Evolutionary conservation across 1,284 basidiomycete species (phyloP).

Genomic region (Calocybe gambosa): DNA sequence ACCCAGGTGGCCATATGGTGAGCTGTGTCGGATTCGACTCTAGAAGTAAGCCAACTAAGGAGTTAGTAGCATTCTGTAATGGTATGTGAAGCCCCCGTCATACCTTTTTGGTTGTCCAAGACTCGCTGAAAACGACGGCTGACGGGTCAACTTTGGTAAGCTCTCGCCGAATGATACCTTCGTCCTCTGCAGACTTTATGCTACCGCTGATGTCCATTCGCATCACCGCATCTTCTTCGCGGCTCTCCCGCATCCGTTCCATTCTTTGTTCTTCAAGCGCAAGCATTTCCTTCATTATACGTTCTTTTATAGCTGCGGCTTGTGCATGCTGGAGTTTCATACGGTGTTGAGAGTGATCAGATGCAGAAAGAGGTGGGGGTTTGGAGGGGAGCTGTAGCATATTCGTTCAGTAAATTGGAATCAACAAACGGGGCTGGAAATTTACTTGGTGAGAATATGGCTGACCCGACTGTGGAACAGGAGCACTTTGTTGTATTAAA

Average conservation of each 20-base stretch:
- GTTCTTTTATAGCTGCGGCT: conserved; percentile 85
- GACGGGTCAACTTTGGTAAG: conserved; percentile 97
- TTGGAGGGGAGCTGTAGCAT: conserved; percentile 15
- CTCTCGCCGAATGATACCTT: conserved; percentile 87
- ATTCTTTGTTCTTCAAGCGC: conserved; percentile 95
- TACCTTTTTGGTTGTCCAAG: conserved; percentile 92
- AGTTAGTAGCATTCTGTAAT: neutral
- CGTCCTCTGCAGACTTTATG: conserved; percentile 78
- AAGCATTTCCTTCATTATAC: conserved; percentile 99
- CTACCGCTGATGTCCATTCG: conserved; percentile 40
- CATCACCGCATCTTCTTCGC: conserved; percentile 51
- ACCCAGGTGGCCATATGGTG: conserved; percentile 94
- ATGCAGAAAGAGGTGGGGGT: conserved; percentile 20
- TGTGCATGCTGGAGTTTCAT: conserved; percentile 64
- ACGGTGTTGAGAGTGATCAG: conserved; percentile 17
- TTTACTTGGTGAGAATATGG: conserved; percentile 19
- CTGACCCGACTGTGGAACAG: conserved; percentile 26
- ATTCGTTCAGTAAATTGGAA: conserved; percentile 47
- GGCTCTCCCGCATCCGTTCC: conserved; percentile 81
- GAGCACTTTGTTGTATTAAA: conserved; percentile 43
- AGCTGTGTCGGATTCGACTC: conserved; percentile 86
- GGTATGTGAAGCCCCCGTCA: conserved; percentile 9
- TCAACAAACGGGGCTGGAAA: conserved; percentile 57
- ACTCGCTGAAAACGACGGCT: conserved; percentile 91
- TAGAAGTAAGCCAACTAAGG: conserved; percentile 20